phyloP scores from a whole-genome alignment of 805 yeast genomes.

The Wickerhamiella kazuoi region DNA sequence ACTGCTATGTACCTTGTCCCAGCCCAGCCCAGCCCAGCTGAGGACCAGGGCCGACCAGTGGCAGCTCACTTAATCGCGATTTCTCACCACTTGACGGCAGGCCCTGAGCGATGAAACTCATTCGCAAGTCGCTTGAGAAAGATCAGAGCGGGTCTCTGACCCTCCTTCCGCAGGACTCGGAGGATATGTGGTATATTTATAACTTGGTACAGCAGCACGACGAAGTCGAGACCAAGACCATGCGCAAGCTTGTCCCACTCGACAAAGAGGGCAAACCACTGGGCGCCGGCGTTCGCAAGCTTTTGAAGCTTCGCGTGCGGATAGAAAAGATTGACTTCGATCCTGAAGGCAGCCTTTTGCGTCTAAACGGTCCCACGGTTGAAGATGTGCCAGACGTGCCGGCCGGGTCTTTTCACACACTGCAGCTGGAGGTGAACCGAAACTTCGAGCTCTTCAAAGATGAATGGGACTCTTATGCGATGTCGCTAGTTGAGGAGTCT shows the following conservation, averaged over 20 bases:
- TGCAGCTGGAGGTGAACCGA: constrained; percentile 54
- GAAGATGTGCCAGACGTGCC: constrained; percentile 61
- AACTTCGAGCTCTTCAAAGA: constrained; percentile 53
- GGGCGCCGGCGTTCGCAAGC: constrained; percentile 32
- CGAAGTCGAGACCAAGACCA: constrained; percentile 49
- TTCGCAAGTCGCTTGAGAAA: constrained; percentile 32
- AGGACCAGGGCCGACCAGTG: too few species aligned
- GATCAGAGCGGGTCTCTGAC: constrained; percentile 50
- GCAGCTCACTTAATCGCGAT: neutral
- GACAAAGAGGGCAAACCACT: constrained; percentile 19
- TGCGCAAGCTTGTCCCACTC: constrained; percentile 38
- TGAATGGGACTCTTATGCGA: constrained; percentile 62
- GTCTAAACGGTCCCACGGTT: constrained; percentile 57
- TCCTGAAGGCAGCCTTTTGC: constrained; percentile 55
- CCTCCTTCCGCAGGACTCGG: constrained; percentile 68
- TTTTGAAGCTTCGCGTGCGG: constrained; percentile 39
- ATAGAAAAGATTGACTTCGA: constrained; percentile 64
- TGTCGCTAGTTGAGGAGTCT: constrained; percentile 47
- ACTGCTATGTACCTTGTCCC: too few species aligned
- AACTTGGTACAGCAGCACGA: constrained; percentile 67
- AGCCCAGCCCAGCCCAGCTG: too few species aligned
- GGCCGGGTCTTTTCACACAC: constrained; percentile 72
- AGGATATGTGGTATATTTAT: constrained; percentile 78
- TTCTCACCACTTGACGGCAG: neutral
- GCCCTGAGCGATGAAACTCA: constrained; percentile 32